These are phyloP conservation scores for Globomyces sp. DNA, from an alignment of 371 early-diverging fungal species.

Conservation along the genomic window DNA sequence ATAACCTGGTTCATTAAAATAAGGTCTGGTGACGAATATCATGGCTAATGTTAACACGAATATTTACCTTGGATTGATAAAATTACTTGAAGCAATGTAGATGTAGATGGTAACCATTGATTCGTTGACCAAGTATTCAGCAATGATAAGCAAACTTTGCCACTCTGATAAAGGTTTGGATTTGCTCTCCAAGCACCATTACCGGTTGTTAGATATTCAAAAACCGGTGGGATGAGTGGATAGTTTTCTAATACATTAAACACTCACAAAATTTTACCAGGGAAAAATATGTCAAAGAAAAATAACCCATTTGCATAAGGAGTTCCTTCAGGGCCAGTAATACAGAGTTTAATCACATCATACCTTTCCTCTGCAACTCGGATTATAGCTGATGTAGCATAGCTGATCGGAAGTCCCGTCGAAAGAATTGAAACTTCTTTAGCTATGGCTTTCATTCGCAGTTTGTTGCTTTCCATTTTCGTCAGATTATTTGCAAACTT, in stretches of 20 bases:
- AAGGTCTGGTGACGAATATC: conserved; percentile 5
- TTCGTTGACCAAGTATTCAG: conserved; percentile 10
- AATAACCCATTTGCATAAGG: conserved; percentile 10
- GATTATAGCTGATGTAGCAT: background rate
- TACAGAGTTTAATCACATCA: background rate
- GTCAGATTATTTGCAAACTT: too few relatives aligned
- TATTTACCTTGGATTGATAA: background rate
- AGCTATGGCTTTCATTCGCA: background rate
- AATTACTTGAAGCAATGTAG: conserved; percentile 8
- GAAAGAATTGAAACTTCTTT: conserved; percentile 1
- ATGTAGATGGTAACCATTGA: conserved; percentile 2
- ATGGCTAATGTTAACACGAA: background rate
- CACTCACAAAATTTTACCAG: background rate
- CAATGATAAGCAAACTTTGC: conserved; percentile 6
- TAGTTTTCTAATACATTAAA: background rate
- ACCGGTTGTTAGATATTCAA: background rate
- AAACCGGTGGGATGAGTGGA: conserved; percentile 1
- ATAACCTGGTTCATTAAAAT: conserved; percentile 8
- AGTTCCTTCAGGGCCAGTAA: conserved; percentile 1
- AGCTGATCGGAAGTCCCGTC: background rate
- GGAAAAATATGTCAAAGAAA: conserved; percentile 1
- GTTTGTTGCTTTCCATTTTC: background rate
- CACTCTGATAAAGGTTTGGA: conserved; percentile 9
- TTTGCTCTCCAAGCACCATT: conserved; percentile 10
- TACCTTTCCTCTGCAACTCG: background rate